These are phyloP conservation scores for Hordeum pubiflorum DNA, from an alignment of 202 grass and related monocot genomes.

Conservation along the genomic window DNA sequence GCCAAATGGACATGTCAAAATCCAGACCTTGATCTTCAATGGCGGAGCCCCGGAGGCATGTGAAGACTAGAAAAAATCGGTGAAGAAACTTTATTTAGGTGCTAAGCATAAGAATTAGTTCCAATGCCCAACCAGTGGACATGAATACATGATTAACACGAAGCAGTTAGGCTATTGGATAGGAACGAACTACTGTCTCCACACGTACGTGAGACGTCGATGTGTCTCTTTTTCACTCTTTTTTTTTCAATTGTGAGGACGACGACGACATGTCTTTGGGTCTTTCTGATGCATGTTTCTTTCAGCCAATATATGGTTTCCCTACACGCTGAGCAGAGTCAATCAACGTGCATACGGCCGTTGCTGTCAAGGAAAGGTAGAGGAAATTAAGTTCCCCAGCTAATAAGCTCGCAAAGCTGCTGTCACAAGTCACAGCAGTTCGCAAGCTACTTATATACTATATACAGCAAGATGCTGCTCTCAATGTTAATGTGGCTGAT, in stretches of 20 bases:
- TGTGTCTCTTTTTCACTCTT: neutral
- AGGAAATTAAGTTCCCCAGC: neutral
- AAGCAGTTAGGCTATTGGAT: neutral
- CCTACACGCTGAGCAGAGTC: neutral
- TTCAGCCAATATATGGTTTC: neutral
- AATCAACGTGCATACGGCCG: neutral
- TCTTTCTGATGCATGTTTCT: neutral
- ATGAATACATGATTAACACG: neutral
- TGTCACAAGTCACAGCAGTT: neutral
- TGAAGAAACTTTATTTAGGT: no score
- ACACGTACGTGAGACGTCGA: neutral
- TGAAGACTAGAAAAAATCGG: no score
- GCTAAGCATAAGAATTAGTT: neutral
- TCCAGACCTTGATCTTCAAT: no score
- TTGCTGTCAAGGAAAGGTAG: neutral
- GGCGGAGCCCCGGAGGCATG: no score
- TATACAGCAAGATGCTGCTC: neutral
- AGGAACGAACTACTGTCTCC: neutral
- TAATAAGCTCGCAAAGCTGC: neutral
- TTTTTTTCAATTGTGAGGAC: neutral
- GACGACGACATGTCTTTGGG: neutral
- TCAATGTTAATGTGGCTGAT: neutral
- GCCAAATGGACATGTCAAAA: no score
- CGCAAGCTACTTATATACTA: neutral
- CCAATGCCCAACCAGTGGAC: neutral